These are phyloP conservation scores for Haplosporangium gracile DNA, from an alignment of 192 early-diverging fungal genomes.

Conservation along the genomic window DNA sequence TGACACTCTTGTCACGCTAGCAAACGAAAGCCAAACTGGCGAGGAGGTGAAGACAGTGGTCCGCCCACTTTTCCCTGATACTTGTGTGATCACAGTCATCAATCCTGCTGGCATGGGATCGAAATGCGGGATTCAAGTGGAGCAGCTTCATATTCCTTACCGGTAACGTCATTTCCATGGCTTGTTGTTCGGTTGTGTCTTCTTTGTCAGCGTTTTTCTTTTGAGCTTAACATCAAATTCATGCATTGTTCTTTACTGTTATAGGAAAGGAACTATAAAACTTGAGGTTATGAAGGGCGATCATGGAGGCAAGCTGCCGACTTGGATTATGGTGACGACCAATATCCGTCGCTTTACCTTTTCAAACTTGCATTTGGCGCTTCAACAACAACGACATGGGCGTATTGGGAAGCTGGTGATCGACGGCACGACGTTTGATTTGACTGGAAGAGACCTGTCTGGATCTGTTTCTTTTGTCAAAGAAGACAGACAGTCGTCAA, in stretches of 20 bases:
- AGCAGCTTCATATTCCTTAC: conserved; percentile 76
- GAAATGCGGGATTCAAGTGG: conserved; percentile 74
- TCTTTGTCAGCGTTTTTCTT: no score
- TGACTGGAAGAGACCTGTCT: conserved; percentile 40
- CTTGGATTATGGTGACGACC: conserved; percentile 69
- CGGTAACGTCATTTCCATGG: conserved; percentile 52
- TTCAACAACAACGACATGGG: conserved; percentile 32
- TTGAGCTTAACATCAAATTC: not conserved
- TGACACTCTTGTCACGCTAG: conserved; percentile 11
- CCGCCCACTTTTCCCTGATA: conserved; percentile 61
- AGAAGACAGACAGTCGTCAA: not conserved
- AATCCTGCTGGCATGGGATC: conserved; percentile 78
- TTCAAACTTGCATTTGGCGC: conserved; percentile 31
- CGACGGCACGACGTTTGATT: conserved; percentile 52
- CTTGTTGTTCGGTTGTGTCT: not conserved
- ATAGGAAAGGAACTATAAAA: conserved; percentile 46
- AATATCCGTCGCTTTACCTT: conserved; percentile 75
- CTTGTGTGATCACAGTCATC: conserved; percentile 70
- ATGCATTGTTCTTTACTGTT: not conserved
- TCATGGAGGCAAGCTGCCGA: conserved; percentile 19
- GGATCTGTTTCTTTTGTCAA: conserved; percentile 16
- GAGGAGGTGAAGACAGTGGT: not conserved
- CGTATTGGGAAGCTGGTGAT: conserved; percentile 17
- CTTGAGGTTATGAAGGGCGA: conserved; percentile 19
- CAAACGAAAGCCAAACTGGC: not conserved